A percentile compares a stretch with the other conserved stretches of the same genome.
These are phyloP conservation scores for Leptographium wingfieldii DNA, from an alignment of 2,329 filamentous ascomycete species.

Conservation along the genomic window DNA sequence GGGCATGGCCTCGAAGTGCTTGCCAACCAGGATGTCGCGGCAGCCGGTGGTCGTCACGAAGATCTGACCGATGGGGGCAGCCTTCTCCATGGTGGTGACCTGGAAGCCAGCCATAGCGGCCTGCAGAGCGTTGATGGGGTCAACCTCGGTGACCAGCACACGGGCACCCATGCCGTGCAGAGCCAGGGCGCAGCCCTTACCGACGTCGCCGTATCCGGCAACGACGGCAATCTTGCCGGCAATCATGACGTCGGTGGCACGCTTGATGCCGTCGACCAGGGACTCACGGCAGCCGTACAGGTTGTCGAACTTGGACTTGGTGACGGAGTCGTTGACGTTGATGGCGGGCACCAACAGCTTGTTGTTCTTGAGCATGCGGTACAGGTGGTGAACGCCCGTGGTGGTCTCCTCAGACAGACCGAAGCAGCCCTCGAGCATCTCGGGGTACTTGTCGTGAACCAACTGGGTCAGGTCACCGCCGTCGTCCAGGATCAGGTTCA, in stretches of 20 bases:
- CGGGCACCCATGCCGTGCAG: constrained; percentile 95
- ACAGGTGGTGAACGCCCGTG: constrained; percentile 98
- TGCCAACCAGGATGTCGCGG: constrained; percentile 88
- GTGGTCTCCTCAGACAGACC: constrained; percentile 99
- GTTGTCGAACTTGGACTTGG: constrained; percentile 99
- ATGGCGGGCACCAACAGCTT: constrained; percentile 86
- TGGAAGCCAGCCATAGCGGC: constrained; percentile 95
- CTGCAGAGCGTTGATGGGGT: constrained; percentile 99
- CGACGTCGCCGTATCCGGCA: constrained; percentile 96
- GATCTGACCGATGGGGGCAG: constrained; percentile 79
- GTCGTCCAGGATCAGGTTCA: constrained; percentile 98
- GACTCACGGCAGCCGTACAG: constrained; percentile 98
- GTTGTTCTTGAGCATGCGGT: constrained; percentile 90
- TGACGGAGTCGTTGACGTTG: constrained; percentile 99
- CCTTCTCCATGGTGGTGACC: constrained; percentile 95
- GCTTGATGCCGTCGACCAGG: constrained; percentile 98
- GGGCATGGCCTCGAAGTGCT: constrained; percentile 89
- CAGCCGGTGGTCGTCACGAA: constrained; percentile 99
- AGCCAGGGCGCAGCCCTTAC: constrained; percentile 95
- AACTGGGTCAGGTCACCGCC: constrained; percentile 94
- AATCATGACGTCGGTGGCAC: constrained; percentile 99
- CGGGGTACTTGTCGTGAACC: constrained; percentile 96
- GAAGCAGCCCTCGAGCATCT: constrained; percentile 96
- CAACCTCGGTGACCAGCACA: constrained; percentile 91
- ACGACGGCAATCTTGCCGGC: constrained; percentile 97